Evolutionary conservation across 345 rosid species (phyloP).

Genomic region (Mangifera indica): DNA sequence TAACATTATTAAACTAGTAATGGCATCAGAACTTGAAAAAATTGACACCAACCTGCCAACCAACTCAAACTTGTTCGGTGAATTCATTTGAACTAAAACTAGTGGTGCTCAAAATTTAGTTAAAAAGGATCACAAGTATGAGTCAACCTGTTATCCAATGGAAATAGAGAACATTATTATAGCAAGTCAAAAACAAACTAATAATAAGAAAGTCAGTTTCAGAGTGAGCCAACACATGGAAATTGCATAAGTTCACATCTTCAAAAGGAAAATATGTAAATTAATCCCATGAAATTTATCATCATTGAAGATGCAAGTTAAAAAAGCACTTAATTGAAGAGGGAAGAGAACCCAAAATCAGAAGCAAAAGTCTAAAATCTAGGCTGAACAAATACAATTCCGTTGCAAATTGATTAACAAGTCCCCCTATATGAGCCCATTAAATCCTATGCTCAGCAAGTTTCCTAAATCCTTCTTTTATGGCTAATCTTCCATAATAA

Average conservation of each 20-base stretch:
- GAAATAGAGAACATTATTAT: neutral
- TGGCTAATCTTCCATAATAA: conserved; percentile 9
- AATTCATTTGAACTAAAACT: neutral
- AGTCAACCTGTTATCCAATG: neutral
- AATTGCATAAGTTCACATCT: conserved; percentile 1
- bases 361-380: neutral
- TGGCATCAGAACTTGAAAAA: neutral
- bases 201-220: neutral
- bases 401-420: neutral
- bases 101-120: neutral
- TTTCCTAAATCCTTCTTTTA: neutral
- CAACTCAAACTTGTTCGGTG: neutral
- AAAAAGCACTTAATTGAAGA: conserved; percentile 12
- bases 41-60: neutral
- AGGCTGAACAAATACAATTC: neutral
- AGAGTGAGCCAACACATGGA: neutral
- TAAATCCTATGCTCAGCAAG: conserved; percentile 4
- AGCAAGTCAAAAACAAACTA: neutral
- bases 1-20: no score
- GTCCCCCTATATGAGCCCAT: neutral
- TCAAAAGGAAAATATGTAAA: neutral
- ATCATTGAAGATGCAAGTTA: neutral
- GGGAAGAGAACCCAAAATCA: neutral
- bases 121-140: neutral
- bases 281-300: neutral